phyloP scores from a whole-genome alignment of 2,329 filamentous ascomycete genomes.

The Fusarium oxysporum region DNA sequence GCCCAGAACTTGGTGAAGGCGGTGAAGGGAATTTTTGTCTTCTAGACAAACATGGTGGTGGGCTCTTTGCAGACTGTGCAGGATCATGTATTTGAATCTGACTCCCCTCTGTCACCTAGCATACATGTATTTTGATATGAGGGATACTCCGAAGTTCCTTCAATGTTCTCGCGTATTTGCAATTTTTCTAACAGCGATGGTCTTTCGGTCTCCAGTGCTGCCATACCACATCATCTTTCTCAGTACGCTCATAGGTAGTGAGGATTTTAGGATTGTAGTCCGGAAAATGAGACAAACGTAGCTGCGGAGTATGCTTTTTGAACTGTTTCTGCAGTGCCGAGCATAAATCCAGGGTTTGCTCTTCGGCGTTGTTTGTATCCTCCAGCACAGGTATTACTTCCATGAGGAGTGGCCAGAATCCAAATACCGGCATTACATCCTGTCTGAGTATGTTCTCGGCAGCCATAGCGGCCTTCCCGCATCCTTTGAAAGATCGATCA shows the following conservation, averaged over 20 bases:
- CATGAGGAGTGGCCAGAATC: background rate
- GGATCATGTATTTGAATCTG: too few species aligned
- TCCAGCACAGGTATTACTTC: background rate
- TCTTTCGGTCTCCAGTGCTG: background rate
- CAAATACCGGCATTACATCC: background rate
- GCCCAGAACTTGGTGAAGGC: constrained; percentile 22
- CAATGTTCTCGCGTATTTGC: background rate
- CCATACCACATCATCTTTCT: background rate
- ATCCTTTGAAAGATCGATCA: background rate
- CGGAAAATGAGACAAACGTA: background rate
- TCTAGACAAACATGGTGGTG: background rate
- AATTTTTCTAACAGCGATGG: accelerated
- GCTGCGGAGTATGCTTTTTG: background rate
- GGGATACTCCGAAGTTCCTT: background rate
- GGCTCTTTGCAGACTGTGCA: background rate
- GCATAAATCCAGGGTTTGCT: accelerated
- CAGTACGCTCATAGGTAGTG: too few species aligned
- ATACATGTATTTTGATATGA: background rate
- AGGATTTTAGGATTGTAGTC: background rate
- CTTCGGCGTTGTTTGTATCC: accelerated
- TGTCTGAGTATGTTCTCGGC: background rate
- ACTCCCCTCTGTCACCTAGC: background rate
- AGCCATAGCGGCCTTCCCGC: background rate
- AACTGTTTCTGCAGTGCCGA: background rate
- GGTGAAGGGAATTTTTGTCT: background rate